Evolutionary conservation across 768 basidiomycete species (phyloP), one percentile per base, ranked within the genome.

Genomic region (Calocybe gangraenosa): DNA sequence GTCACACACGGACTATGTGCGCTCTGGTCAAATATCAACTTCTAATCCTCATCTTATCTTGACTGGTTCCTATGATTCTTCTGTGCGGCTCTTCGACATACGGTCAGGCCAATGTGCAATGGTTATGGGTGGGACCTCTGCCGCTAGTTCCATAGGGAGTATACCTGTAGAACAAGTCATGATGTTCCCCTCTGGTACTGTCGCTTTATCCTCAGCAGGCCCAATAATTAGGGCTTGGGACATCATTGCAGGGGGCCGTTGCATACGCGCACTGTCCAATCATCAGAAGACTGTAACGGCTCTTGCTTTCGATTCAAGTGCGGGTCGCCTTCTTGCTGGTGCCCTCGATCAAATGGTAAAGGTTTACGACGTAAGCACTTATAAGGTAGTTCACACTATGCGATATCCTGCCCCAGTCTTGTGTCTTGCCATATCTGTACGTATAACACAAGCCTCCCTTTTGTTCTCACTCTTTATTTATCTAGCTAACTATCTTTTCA

Each of bases 341-440:
- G 82, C 89, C 34, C 71, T 99, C 50, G 96, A 99, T 62, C 93
- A 95, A 54, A 88, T 99, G 87, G 91, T 98, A 47, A 99, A 99
- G 67, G 94, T 97, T 25, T 99, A 98, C 68, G 95, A 98, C 64
- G 82, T 94, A 30, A 81, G 87, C 60, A 81, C 81, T 13, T 97
- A 95, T 73, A 88, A 89, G 58, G 96, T 99, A 28, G 83, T 96
- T 11, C 96, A 99, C 58, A 97, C 96, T 3, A 98, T 99, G 92
- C 84, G 96, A 36, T 98, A 98, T 65, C 90, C 95, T 3, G 92
- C 93, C 3, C 91, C 93, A 4, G 66, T 99, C 1, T 73, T 99
- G 14, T 91, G 85, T 58, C 70, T 98, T 34, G 92, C 93, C 13
- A 75, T 98, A 37, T 97, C 95, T 48, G 94, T 95, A 65, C 57